phyloP scores from a whole-genome alignment of 1,284 basidiomycete genomes.

The Trichosporon sp. region DNA sequence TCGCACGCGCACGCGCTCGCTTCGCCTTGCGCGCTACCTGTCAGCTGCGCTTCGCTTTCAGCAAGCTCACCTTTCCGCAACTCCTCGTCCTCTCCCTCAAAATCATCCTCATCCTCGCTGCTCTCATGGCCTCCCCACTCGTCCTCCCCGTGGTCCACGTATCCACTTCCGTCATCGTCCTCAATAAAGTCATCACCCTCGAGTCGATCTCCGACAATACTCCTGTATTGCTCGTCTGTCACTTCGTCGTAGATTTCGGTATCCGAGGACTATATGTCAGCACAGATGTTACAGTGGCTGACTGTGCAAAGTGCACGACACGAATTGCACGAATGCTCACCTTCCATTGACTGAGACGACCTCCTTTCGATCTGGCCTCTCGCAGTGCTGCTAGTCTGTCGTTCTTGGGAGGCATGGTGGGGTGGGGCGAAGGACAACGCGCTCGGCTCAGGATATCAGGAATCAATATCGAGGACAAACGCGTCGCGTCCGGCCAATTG shows the following conservation, averaged over 20 bases:
- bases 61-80: conserved; percentile 34
- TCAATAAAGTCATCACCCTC: conserved; percentile 87
- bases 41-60: not conserved
- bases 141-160: conserved; percentile 94
- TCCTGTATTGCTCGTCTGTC: conserved; percentile 82
- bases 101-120: conserved; percentile 48
- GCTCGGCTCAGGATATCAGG: not conserved
- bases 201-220: conserved; percentile 78
- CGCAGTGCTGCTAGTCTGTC: not conserved
- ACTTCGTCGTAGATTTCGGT: conserved; percentile 85
- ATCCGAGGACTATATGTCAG: conserved; percentile 54
- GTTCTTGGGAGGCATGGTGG: not conserved
- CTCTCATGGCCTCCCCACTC: conserved; percentile 65
- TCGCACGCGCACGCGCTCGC: conserved; percentile 32
- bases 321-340: not conserved
- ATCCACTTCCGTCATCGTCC: conserved; percentile 87
- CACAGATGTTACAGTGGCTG: not conserved
- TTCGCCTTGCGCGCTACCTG: conserved; percentile 37
- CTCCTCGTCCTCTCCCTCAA: conserved; percentile 50
- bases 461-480: not conserved
- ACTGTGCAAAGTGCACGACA: too few species aligned
- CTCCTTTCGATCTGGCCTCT: not conserved
- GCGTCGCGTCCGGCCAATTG: not conserved
- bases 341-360: not conserved
- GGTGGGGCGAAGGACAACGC: not conserved